Base-by-base conservation (phyloP, 495 filamentous ascomycete species). In the Chaetomidium leptoderma region DNA sequence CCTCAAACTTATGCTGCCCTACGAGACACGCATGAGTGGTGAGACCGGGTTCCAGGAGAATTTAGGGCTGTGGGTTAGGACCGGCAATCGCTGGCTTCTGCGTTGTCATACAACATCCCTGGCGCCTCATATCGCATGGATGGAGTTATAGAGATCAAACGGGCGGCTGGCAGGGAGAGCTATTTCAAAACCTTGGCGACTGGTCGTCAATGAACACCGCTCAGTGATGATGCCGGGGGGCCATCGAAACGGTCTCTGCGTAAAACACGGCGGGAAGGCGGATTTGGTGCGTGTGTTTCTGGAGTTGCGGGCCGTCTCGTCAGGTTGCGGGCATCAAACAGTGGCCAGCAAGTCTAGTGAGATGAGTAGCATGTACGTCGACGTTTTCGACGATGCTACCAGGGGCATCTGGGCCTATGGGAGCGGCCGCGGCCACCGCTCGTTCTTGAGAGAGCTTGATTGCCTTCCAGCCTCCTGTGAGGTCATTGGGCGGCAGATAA, bases 331-430 rank as follows among this genome's bases (percentile, higher is more conserved):
- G 17, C 62, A 60, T 62, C 62, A 63, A 63, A 67, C 43, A 51
- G 53, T 54, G 52, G 57, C 63, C 24, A 4, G 8, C 58, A 69
- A 65, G 66, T 74, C 69, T 70, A 73, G 70, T 71, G 69, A 74
- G 72, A 70, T 63, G 69, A 72, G 66, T 63, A 66, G 57, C 66
- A 72, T 72, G 69, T 72, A 62, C 37, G 61, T 63, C 51, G 60
- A 62, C 63, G 60, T 57, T 64, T 55, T 62, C 30, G 44, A 29
- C 24, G 23, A n/a, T 45, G 27, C 49, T 58, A 45, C 43, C 39
- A 35, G 55, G 53, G 46, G 16, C 11, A 33, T 40, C 55, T 35
- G 60, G 61, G 51, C 60, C 63, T 57, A 59, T 63, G 57, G 48
- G 52, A 61, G 17, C 8, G 51, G 49, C 19, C 37, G 17, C 17